Evolutionary conservation across 1,139 yeast genomes (phyloP).

Genomic region (Geotrichum bryndzae): DNA sequence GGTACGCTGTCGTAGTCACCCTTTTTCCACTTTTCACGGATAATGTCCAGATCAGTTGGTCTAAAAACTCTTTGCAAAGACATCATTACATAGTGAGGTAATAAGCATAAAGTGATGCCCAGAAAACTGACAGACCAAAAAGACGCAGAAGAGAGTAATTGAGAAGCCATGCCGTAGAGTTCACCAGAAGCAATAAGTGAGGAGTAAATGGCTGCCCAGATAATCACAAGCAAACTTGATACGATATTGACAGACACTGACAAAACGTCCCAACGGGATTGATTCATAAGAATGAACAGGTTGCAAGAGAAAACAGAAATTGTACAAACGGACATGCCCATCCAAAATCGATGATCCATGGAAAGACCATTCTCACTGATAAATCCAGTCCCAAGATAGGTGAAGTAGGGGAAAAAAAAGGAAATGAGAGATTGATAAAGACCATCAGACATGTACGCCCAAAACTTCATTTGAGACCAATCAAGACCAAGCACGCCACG

Average conservation of each 20-base stretch:
- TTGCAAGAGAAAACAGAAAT: conserved; percentile 80
- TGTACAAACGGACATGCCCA: conserved; percentile 75
- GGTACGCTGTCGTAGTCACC: conserved; percentile 24
- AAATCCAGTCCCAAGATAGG: conserved; percentile 53
- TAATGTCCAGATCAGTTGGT: conserved; percentile 80
- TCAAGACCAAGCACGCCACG: conserved; percentile 78
- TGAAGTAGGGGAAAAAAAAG: conserved; percentile 79
- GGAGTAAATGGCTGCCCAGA: conserved; percentile 94
- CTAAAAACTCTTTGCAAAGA: conserved; percentile 52
- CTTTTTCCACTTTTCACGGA: conserved; percentile 52
- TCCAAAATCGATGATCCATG: conserved; percentile 73
- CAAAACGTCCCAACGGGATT: conserved; percentile 92
- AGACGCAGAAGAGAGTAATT: conserved; percentile 60
- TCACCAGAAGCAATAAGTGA: conserved; percentile 54
- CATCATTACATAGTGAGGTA: conserved; percentile 72
- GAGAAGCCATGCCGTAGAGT: conserved; percentile 72
- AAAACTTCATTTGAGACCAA: conserved; percentile 73
- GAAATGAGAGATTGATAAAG: conserved; percentile 63
- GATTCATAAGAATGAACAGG: conserved; percentile 69
- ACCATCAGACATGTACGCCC: conserved; percentile 81
- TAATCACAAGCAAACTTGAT: conserved; percentile 63
- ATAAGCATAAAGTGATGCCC: conserved; percentile 63
- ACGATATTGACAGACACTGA: conserved; percentile 57
- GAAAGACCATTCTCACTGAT: conserved; percentile 59
- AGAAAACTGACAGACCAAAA: conserved; percentile 80